Evolutionary conservation across 805 yeast species (phyloP), one percentile per base, ranked within the genome.

Genomic region (Spencermartinsiella europaea): DNA sequence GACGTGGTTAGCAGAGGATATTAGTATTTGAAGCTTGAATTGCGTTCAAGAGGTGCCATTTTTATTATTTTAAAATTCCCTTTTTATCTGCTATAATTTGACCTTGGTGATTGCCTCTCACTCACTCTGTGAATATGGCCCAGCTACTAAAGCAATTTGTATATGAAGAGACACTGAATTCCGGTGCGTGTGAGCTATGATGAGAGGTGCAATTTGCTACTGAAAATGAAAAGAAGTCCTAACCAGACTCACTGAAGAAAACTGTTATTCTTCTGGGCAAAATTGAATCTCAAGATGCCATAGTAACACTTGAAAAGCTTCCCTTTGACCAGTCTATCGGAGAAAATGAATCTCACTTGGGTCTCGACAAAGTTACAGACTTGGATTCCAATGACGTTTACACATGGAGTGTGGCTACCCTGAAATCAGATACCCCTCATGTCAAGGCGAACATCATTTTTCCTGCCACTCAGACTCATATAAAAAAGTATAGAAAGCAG

Each of bases 391-490:
- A 91, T 62, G 97, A 88, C 56, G 80, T 90, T 1, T 91, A 91
- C 60, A 74, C 74, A 51, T 91, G 98, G 97, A 86, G 87, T 12
- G 63, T 76, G 39, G 77, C 77, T 0, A 63, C 74, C 1, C 53
- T 83, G 36, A 55, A 55, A 2, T 82, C 78, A 51, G 69, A 73
- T 40, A 27, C 15, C 4, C 56, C 56, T 3, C 86, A 95, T 1
- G 81, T 82, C 14, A 89, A 90, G 59, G 56, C 87, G 46, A 88
- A 83, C 55, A 56, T 91, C 46, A 81, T 91, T 21, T 88, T 78
- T 62, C 99, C 99, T 1, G 98, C 98, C 0, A 84, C 96, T 0
- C 81, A 79, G 40, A 77, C 81, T 2, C 99, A 93, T 62, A 80
- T 93, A 40, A 74, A 74, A 40, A 93, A 93, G 66, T 87, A 78